These are phyloP conservation scores for Chrysosporium keratinophilum DNA, from an alignment of 2,329 filamentous ascomycete species.

Conservation along the genomic window DNA sequence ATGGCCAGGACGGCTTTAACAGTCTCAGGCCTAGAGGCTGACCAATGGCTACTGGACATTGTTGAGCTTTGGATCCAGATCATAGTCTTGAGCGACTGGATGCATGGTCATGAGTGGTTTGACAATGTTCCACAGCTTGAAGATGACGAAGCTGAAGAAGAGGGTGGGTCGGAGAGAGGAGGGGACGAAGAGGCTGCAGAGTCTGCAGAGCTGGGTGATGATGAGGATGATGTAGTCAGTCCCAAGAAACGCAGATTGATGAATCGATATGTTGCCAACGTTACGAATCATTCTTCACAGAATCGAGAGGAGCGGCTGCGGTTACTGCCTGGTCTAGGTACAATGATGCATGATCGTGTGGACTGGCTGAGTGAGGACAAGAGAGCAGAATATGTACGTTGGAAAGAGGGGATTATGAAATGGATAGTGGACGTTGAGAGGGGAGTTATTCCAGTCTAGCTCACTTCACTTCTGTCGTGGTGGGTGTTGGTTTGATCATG, in stretches of 20 bases:
- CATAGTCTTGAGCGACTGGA: constrained; percentile 42
- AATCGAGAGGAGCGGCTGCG: constrained; percentile 19
- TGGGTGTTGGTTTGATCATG: neutral
- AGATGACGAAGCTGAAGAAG: constrained; percentile 7
- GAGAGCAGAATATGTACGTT: constrained; percentile 32
- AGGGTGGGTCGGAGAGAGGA: neutral
- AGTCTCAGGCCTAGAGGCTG: constrained; percentile 24
- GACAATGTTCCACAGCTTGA: constrained; percentile 39
- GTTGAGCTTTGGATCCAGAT: constrained; percentile 53
- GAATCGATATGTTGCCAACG: constrained; percentile 16
- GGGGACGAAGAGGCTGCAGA: neutral
- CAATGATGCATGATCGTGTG: constrained; percentile 42
- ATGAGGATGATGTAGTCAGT: constrained; percentile 23
- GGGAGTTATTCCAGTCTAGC: neutral
- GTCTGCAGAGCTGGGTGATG: constrained; percentile 13
- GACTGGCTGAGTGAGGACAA: constrained; percentile 40
- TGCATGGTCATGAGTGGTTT: constrained; percentile 58
- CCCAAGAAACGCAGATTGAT: constrained; percentile 22
- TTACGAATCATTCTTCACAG: constrained; percentile 13
- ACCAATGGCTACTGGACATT: constrained; percentile 35
- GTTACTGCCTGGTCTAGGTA: constrained; percentile 39
- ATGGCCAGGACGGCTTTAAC: constrained; percentile 32
- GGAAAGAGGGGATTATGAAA: constrained; percentile 36
- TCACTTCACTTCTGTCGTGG: neutral
- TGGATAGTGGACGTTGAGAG: constrained; percentile 28